Evolutionary conservation across 495 filamentous ascomycete species (phyloP), one percentile per base, ranked within the genome.

Genomic region (Bacidia rubella): DNA sequence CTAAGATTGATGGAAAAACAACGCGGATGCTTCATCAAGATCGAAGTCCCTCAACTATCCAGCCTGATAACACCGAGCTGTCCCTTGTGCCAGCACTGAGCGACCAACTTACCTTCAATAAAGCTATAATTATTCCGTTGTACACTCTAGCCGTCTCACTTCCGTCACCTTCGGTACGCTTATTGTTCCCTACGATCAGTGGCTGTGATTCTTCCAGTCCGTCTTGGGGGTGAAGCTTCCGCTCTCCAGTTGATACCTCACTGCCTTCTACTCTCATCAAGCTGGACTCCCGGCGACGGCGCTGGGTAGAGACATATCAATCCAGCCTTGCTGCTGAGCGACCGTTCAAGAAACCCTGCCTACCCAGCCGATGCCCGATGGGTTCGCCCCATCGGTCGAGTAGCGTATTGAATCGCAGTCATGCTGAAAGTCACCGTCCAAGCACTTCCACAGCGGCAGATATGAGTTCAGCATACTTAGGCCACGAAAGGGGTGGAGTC

Each of bases 271-370:
- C 5, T 5, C 29, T 15, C 5, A 9, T n/a, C 54, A 59, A 49
- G 21, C 57, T 59, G 57, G 57, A 59, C 27, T 40, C 39, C 19
- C 43, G 50, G 22, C 49, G 20, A 22, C 35, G 35, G 15, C 35
- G 38, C 29, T 49, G 44, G 19, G 57, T 35, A 24, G 45, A 44
- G 7, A 9, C 41, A 44, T 44, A 35, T 35, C 29, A 15, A 17
- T 9, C 7, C 41, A 20, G 47, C 26, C 12, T 11, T 50, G 15
- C 48, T 52, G 49, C 47, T 38, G 57, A 57, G 32, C 57, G 57
- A 40, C 57, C 51, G 3, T 47, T 38, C 9, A 62, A 62, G 47
- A 48, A 57, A 47, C 57, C 60, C 48, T 46, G 60, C 24, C 39
- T 62, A 51, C 47, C 41, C 39, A 54, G 25, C 25, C 43, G 47